Base-by-base conservation (phyloP, 805 yeast genomes). In the Teunomyces cretensis region DNA sequence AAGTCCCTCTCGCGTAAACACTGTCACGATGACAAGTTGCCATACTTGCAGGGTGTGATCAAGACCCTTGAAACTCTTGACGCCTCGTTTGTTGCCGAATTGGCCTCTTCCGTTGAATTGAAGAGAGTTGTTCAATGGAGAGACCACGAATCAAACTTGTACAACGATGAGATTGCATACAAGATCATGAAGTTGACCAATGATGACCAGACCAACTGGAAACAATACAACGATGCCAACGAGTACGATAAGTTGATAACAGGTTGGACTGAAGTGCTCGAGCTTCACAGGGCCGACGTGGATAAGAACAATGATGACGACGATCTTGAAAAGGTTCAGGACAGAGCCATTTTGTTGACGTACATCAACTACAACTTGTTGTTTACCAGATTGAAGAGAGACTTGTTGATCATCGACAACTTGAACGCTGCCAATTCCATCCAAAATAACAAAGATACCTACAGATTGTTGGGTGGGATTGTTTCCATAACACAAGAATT, bases 331-430 rank as follows among this genome's bases (percentile, higher is more conserved):
- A 79, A 75, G 43, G 79, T 78, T 39, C 89, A 88, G 61, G 80
- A 84, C 52, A 78, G 84, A 48, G 88, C 90, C 57, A 82, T 92
- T 51, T 65, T 90, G 35, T 68, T 81, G 45, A 86, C 97, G 0
- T 92, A 77, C 63, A 79, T 90, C 55, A 81, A 80, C 55, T 92
- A 86, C 68, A 78, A 81, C 54, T 68, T 79, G 49, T 66, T 86
- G 38, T 69, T 86, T 46, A 76, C 85, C 28, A 80, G 88, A 49
- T 76, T 89, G 41, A 79, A 81, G 60, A 82, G 98, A 67, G 97
- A 89, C 55, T 62, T 73, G 48, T 56, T 75, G 16, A 64, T 85
- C 33, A 68, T 80, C 37, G 63, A 60, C 11, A 64, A 68, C 39
- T 52, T 72, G 33, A 19, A 19, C 6, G 22, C 22, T 19, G 22